phyloP scores from a whole-genome alignment of 805 yeast genomes.

The Danielia reshetovae region DNA sequence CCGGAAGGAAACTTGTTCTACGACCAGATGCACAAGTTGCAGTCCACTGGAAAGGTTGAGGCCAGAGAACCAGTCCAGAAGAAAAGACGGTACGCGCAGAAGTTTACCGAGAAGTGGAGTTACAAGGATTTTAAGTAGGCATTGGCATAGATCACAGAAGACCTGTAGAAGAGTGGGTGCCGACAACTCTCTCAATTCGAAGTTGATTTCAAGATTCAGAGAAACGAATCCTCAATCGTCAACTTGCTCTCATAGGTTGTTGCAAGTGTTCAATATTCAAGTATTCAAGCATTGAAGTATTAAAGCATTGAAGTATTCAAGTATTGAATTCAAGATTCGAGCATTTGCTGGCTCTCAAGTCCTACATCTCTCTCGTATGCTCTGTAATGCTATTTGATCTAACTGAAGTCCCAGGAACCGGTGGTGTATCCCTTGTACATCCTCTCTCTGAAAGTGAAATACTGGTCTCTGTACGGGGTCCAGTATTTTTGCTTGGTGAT shows the following conservation, averaged over 20 bases:
- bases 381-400: conserved; percentile 3
- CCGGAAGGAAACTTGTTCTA: conserved; percentile 88
- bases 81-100: conserved; percentile 64
- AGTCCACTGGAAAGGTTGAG: conserved; percentile 83
- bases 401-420: conserved; percentile 42
- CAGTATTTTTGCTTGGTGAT: conserved; percentile 35
- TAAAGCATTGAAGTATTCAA: too few species aligned
- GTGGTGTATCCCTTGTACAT: conserved; percentile 44
- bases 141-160: too few species aligned
- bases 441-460: conserved; percentile 44
- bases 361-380: not conserved
- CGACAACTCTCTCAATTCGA: too few species aligned
- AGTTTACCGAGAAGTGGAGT: conserved; percentile 88
- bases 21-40: conserved; percentile 78
- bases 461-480: conserved; percentile 46
- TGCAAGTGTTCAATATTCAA: too few species aligned
- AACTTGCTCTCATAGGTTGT: too few species aligned
- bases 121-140: conserved; percentile 83
- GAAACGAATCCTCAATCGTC: too few species aligned
- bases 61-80: conserved; percentile 69
- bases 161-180: too few species aligned
- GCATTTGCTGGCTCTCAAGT: too few species aligned
- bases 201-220: too few species aligned
- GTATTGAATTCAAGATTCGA: too few species aligned
- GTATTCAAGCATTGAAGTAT: too few species aligned